A percentile compares a stretch with the other conserved stretches of the same genome.
These are phyloP conservation scores for Kazachstania viticola DNA, from an alignment of 805 yeast species.

Conservation along the genomic window DNA sequence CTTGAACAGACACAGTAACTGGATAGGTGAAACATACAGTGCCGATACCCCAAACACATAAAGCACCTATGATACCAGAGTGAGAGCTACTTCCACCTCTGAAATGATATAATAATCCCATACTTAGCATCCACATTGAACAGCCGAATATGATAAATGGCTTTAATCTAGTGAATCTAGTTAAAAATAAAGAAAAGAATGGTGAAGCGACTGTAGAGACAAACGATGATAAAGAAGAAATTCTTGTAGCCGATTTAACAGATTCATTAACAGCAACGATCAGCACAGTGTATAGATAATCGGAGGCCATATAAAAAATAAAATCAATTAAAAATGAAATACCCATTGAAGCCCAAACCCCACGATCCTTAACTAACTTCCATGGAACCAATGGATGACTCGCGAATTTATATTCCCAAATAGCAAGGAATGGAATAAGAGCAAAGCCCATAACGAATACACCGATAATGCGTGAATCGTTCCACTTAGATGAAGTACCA, in stretches of 20 bases:
- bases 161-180: slow-evolving; percentile 40
- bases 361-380: slow-evolving; percentile 50
- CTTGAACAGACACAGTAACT: slow-evolving; percentile 48
- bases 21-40: slow-evolving; percentile 61
- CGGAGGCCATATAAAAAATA: slow-evolving; percentile 59
- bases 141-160: slow-evolving; percentile 50
- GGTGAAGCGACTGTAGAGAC: slow-evolving; percentile 53
- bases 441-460: slow-evolving; percentile 60
- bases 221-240: slow-evolving; percentile 49
- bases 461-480: slow-evolving; percentile 47
- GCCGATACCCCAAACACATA: slow-evolving; percentile 56
- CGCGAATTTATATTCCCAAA: slow-evolving; percentile 49
- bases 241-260: slow-evolving; percentile 51
- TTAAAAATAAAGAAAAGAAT: slow-evolving; percentile 41
- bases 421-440: slow-evolving; percentile 44
- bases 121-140: slow-evolving; percentile 44
- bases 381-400: slow-evolving; percentile 54
- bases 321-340: slow-evolving; percentile 49
- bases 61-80: slow-evolving; percentile 54
- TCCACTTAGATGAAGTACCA: slow-evolving; percentile 46
- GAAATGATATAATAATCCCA: slow-evolving; percentile 47
- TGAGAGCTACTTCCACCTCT: slow-evolving; percentile 40
- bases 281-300: slow-evolving; percentile 55
- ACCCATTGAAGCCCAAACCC: slow-evolving; percentile 59
- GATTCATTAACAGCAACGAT: slow-evolving; percentile 52